Percentiles rank a stretch among this genome's conserved stretches.
Evolutionary conservation across 2,329 filamentous ascomycete genomes (phyloP).

Genomic region (Aspergillus puulaauensis): DNA sequence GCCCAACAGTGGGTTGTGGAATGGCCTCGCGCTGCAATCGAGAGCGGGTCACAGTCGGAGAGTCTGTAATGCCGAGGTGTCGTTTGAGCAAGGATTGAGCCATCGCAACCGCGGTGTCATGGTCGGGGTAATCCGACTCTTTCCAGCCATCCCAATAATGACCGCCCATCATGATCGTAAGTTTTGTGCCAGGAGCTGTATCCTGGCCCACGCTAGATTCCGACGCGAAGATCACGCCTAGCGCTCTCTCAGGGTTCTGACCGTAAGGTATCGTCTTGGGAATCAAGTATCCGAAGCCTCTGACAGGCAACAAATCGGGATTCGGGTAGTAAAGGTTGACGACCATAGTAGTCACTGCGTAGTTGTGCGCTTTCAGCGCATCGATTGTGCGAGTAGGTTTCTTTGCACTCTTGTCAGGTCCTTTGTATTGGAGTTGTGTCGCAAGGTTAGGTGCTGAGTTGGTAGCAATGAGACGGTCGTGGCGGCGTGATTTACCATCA

Average conservation of each 20-base stretch:
- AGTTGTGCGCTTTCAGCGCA: conserved; percentile 43
- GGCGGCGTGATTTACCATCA: conserved; percentile 10
- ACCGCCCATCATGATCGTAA: conserved; percentile 93
- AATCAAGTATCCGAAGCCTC: conserved; percentile 89
- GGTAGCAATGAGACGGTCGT: conserved; percentile 36
- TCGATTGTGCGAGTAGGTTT: conserved; percentile 21
- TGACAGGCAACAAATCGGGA: conserved; percentile 61
- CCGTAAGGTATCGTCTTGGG: conserved; percentile 68
- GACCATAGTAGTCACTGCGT: conserved; percentile 80
- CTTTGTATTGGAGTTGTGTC: conserved; percentile 13
- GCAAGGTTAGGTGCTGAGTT: conserved; percentile 29
- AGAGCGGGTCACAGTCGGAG: conserved; percentile 61
- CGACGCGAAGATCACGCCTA: conserved; percentile 92
- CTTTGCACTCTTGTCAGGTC: background rate
- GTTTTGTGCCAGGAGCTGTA: conserved; percentile 67
- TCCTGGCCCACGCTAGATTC: conserved; percentile 62
- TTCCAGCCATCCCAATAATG: conserved; percentile 78
- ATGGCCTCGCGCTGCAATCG: conserved; percentile 71
- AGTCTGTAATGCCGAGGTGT: conserved; percentile 69
- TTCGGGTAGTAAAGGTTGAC: conserved; percentile 83
- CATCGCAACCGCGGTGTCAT: conserved; percentile 66
- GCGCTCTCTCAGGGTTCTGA: conserved; percentile 76
- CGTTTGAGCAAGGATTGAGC: conserved; percentile 68
- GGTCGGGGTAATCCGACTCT: conserved; percentile 56
- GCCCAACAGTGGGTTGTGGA: conserved; percentile 84